A percentile compares a stretch with the other conserved stretches of the same genome.
These are phyloP conservation scores for Leptodermis oblonga DNA, from an alignment of 257 asterid species.

Conservation along the genomic window DNA sequence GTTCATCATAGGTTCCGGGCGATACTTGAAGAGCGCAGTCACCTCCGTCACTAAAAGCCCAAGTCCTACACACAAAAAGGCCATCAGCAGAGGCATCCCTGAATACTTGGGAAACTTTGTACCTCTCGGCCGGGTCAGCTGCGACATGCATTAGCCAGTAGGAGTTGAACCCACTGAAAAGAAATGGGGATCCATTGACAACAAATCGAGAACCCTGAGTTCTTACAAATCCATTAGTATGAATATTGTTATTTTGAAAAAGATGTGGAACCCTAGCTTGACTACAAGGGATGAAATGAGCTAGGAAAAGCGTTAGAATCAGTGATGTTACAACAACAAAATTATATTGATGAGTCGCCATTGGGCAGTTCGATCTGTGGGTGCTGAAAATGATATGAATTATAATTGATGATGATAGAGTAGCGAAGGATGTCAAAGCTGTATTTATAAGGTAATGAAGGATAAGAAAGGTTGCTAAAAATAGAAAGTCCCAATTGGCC, in stretches of 20 bases:
- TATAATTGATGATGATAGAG: background rate
- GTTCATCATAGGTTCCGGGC: slow-evolving; percentile 63
- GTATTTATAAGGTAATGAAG: background rate
- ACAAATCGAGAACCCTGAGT: slow-evolving; percentile 43
- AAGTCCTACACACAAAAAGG: slow-evolving; percentile 59
- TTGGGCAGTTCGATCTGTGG: background rate
- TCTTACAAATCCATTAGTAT: slow-evolving; percentile 30
- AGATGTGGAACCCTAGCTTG: slow-evolving; percentile 12
- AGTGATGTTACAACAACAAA: background rate
- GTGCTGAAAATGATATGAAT: background rate
- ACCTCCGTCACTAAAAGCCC: slow-evolving; percentile 78
- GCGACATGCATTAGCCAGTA: slow-evolving; percentile 80
- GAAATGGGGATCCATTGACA: slow-evolving; percentile 53
- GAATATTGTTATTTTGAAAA: too few species aligned
- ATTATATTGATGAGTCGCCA: background rate
- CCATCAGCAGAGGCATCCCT: slow-evolving; percentile 59
- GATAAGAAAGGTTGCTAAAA: slow-evolving; percentile 21
- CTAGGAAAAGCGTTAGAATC: slow-evolving; percentile 1
- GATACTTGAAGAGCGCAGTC: slow-evolving; percentile 48
- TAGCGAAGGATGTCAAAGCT: background rate
- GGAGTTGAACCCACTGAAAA: slow-evolving; percentile 71
- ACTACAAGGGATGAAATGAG: background rate
- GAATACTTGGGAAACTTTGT: slow-evolving; percentile 48
- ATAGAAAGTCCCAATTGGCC: slow-evolving; percentile 23
- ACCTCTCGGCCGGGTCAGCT: slow-evolving; percentile 41